Evolutionary conservation across 2,329 filamentous ascomycete species (phyloP).

Genomic region (Pestalotiopsis sp.): DNA sequence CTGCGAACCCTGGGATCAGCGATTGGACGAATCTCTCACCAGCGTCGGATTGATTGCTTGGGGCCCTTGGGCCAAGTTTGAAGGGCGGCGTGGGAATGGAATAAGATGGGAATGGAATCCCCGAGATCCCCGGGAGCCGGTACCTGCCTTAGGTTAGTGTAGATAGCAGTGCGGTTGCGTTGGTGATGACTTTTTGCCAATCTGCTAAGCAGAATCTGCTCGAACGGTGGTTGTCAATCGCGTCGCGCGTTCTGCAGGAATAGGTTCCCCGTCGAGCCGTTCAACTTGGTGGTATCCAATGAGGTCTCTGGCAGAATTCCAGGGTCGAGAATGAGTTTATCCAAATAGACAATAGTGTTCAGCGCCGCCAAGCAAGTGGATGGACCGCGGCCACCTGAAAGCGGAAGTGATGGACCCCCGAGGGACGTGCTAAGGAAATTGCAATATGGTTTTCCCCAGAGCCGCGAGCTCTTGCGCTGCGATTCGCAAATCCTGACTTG

Average conservation of each 20-base stretch:
- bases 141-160: too few species aligned
- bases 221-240: neutral
- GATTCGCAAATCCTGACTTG: slow-evolving; percentile 6
- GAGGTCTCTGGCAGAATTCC: neutral
- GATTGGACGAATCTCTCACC: neutral
- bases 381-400: neutral
- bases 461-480: neutral
- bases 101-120: neutral
- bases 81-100: neutral
- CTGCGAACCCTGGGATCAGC: neutral
- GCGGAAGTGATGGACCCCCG: neutral
- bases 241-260: neutral
- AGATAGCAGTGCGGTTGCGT: neutral
- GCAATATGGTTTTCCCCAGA: neutral
- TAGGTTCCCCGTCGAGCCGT: slow-evolving; percentile 4
- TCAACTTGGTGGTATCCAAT: slow-evolving; percentile 1
- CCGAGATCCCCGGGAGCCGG: too few species aligned
- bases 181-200: neutral
- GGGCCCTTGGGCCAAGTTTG: neutral
- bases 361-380: neutral
- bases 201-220: slow-evolving; percentile 5
- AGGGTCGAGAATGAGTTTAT: slow-evolving; percentile 5
- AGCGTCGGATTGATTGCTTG: neutral
- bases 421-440: slow-evolving; percentile 7
- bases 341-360: slow-evolving; percentile 9